phyloP scores from a whole-genome alignment of 2,329 filamentous ascomycete species.

The Cladosporium cucumerinum region DNA sequence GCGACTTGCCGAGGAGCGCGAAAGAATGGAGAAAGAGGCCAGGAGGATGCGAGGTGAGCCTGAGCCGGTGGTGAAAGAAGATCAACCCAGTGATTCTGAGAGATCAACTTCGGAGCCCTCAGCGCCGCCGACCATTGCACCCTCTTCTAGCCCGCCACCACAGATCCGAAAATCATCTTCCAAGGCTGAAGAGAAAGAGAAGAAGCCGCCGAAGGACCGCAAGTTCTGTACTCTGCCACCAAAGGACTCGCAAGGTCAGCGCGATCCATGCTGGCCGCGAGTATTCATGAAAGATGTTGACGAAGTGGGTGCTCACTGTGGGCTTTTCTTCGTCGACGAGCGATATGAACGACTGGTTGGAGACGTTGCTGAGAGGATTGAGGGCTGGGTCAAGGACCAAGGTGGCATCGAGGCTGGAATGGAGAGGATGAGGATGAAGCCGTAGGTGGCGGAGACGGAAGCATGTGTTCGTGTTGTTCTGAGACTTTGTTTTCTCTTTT shows the following conservation, averaged over 20 bases:
- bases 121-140: neutral
- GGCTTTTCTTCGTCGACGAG: conserved; percentile 69
- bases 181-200: conserved; percentile 17
- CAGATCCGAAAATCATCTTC: conserved; percentile 6
- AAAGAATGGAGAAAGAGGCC: conserved; percentile 32
- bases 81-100: neutral
- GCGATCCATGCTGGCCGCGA: conserved; percentile 71
- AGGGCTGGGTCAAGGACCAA: conserved; percentile 33
- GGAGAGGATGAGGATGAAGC: conserved; percentile 13
- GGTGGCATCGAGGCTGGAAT: conserved; percentile 19
- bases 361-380: conserved; percentile 36
- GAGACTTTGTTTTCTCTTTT: neutral
- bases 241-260: conserved; percentile 52
- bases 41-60: conserved; percentile 32
- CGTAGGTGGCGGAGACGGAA: neutral
- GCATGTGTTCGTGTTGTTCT: neutral
- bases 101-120: neutral
- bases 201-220: conserved; percentile 52
- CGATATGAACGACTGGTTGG: conserved; percentile 37
- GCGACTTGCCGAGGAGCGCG: conserved; percentile 29
- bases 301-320: conserved; percentile 80
- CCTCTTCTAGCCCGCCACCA: neutral
- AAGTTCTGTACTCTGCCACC: conserved; percentile 78
- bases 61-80: conserved; percentile 4
- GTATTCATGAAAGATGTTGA: conserved; percentile 81